These are phyloP conservation scores for Chalciporus piperatus DNA, from an alignment of 768 basidiomycete genomes.

Conservation along the genomic window DNA sequence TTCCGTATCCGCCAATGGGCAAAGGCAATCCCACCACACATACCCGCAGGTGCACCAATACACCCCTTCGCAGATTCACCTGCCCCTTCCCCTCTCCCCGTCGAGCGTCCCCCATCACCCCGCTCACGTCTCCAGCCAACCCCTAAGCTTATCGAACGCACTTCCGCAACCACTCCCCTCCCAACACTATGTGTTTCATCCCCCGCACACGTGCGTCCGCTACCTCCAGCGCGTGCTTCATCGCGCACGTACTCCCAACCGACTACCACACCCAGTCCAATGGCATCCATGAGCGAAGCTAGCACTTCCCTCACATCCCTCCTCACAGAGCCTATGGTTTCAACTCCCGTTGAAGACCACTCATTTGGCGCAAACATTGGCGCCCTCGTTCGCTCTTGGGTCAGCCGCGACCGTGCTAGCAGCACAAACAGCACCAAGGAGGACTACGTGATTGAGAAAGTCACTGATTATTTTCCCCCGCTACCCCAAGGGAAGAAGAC, in stretches of 20 bases:
- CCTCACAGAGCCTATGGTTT: constrained; percentile 40
- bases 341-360: constrained; percentile 39
- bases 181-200: constrained; percentile 54
- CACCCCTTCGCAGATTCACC: constrained; percentile 26
- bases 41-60: constrained; percentile 30
- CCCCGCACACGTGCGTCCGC: constrained; percentile 30
- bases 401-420: constrained; percentile 24
- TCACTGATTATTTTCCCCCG: constrained; percentile 29
- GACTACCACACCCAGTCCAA: constrained; percentile 31
- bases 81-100: not conserved
- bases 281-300: constrained; percentile 34
- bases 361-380: constrained; percentile 48
- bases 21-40: constrained; percentile 28
- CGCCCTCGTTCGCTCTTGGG: constrained; percentile 33
- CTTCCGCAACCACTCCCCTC: constrained; percentile 28
- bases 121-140: constrained; percentile 24
- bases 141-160: constrained; percentile 35
- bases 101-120: constrained; percentile 20
- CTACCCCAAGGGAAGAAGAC: constrained; percentile 19
- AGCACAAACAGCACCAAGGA: constrained; percentile 28
- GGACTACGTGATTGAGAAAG: constrained; percentile 26
- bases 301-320: constrained; percentile 54
- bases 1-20: constrained; percentile 31
- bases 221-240: constrained; percentile 30
- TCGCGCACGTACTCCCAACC: constrained; percentile 34